Base-by-base conservation (phyloP, 2,329 filamentous ascomycete genomes). In the Ophiocordyceps sinensis region DNA sequence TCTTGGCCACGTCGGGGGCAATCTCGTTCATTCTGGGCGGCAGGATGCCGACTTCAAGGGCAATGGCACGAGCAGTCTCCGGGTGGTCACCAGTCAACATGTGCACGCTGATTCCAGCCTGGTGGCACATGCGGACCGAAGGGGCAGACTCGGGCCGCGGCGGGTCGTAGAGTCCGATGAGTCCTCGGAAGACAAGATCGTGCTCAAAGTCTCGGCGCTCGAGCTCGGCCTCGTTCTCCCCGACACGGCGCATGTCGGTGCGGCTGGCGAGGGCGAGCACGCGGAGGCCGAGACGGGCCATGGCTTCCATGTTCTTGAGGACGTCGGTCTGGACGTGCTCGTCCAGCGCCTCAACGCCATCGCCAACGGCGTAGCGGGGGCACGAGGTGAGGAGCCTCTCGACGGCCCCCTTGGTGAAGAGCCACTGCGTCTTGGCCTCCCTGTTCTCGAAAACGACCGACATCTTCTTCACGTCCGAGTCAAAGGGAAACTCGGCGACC, bases 391-490 rank as follows among this genome's bases (percentile, higher is more conserved):
- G 63, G 28, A 85, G 70, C 34, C 79, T 69, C 53, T 85, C 81
- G 5, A 84, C 80, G 2, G 82, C 82, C 39, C 78, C 78, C 53
- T 80, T 80, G 43, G 75, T 77, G 49, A 77, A 77, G 37, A 75
- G 61, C 56, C 59, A 66, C 47, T 65, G 64, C 41, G 64, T 58
- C 21, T 60, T 55, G 1, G 53, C 55, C 8, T 60, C 53, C 13
- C 49, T 50, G 19, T 69, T 57, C 36, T 67, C 52, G 55, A 80
- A 82, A 41, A 84, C 76, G 31, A 83, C 79, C 0, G 79, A 82
- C 81, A 85, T 85, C 51, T 79, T 82, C 64, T 85, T 86, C 47
- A 85, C 72, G 43, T 75, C 75, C 0, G 79, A 84, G 52, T 85
- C 81, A 47, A 85, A 86, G 0, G 79, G 81, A 44, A 81, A 83